These are phyloP conservation scores for Pseudogymnoascus sp. DNA, from an alignment of 2,329 filamentous ascomycete species.

Conservation along the genomic window DNA sequence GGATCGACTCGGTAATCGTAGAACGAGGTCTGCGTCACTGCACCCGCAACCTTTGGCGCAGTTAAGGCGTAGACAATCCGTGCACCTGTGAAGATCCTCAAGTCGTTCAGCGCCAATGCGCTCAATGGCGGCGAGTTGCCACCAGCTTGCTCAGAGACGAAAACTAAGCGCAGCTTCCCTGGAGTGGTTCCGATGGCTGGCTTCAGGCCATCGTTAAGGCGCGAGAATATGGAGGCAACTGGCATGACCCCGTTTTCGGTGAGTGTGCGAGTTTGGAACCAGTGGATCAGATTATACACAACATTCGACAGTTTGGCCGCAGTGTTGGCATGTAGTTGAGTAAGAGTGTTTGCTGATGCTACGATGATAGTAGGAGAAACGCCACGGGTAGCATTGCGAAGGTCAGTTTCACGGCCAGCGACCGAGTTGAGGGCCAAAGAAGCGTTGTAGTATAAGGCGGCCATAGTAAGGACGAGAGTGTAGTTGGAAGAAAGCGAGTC, in stretches of 20 bases:
- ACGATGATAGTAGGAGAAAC: slow-evolving; percentile 77
- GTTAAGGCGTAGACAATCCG: slow-evolving; percentile 81
- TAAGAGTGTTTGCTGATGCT: slow-evolving; percentile 64
- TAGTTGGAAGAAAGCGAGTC: slow-evolving; percentile 75
- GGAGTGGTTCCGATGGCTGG: slow-evolving; percentile 52
- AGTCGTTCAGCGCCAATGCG: slow-evolving; percentile 63
- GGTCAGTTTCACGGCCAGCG: slow-evolving; percentile 61
- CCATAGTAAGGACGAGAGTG: slow-evolving; percentile 69
- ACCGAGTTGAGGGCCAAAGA: slow-evolving; percentile 86
- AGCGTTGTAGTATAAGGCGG: slow-evolving; percentile 74
- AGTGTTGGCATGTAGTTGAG: slow-evolving; percentile 57
- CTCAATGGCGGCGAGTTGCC: slow-evolving; percentile 55
- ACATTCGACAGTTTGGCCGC: slow-evolving; percentile 51
- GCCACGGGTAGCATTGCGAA: slow-evolving; percentile 63
- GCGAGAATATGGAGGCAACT: slow-evolving; percentile 51
- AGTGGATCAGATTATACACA: slow-evolving; percentile 60
- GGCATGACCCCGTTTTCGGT: slow-evolving; percentile 67
- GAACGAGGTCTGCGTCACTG: slow-evolving; percentile 76
- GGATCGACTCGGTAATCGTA: slow-evolving; percentile 69
- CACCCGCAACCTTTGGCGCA: slow-evolving; percentile 74
- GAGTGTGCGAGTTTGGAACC: slow-evolving; percentile 61
- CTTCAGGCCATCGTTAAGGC: slow-evolving; percentile 50
- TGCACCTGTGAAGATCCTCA: slow-evolving; percentile 72
- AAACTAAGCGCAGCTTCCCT: slow-evolving; percentile 72
- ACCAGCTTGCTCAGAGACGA: slow-evolving; percentile 66